Conservation (phyloP, 2,329 filamentous ascomycete species). For the Thermoascus crustaceus region DNA sequence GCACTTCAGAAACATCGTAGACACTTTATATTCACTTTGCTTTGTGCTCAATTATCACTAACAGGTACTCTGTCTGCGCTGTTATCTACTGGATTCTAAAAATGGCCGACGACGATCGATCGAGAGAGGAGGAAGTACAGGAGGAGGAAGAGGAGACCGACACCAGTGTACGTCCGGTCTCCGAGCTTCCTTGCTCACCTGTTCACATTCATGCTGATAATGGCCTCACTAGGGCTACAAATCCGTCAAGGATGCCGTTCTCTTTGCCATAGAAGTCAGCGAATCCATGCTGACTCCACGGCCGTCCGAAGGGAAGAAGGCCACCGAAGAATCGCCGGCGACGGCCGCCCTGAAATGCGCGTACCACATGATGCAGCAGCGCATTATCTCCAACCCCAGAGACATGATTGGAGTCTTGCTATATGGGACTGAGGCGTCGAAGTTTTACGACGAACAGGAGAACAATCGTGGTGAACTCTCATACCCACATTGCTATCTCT, state of each 20-base stretch:
- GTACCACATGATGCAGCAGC: conserved; percentile 92
- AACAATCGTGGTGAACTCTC: conserved; percentile 49
- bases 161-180: conserved; percentile 28
- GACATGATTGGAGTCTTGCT: conserved; percentile 96
- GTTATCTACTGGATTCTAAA: conserved; percentile 6
- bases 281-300: conserved; percentile 71
- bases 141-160: conserved; percentile 43
- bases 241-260: conserved; percentile 90
- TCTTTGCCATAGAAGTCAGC: conserved; percentile 91
- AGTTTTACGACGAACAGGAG: conserved; percentile 61
- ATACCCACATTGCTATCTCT: conserved; percentile 88
- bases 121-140: conserved; percentile 31
- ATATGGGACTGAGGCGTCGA: conserved; percentile 81
- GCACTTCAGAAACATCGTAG: not conserved
- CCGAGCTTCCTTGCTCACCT: not conserved
- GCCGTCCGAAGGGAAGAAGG: conserved; percentile 62
- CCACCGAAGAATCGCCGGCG: conserved; percentile 67
- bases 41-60: too few relatives aligned
- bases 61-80: conserved; percentile 1
- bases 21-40: not conserved
- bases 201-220: conserved; percentile 2
- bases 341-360: conserved; percentile 87
- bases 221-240: conserved; percentile 62
- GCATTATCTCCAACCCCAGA: conserved; percentile 91
- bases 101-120: conserved; percentile 30